These are phyloP conservation scores for Amanita molliuscula DNA, from an alignment of 768 basidiomycete genomes.

Conservation along the genomic window DNA sequence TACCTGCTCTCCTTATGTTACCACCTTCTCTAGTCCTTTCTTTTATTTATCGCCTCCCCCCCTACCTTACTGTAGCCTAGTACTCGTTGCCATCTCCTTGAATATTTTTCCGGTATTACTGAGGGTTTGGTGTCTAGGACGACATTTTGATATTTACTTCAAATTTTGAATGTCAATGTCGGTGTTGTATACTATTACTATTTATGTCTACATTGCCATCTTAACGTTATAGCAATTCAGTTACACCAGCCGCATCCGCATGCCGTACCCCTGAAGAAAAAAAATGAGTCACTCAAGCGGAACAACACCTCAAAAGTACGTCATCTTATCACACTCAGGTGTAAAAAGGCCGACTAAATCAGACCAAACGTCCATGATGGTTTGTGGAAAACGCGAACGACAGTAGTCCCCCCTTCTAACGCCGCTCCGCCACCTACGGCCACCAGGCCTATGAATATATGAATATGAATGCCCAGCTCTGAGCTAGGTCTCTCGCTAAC, in stretches of 20 bases:
- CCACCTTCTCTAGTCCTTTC: not conserved
- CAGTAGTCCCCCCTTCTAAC: too few relatives aligned
- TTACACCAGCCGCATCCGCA: not conserved
- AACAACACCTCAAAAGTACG: too few relatives aligned
- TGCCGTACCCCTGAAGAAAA: not conserved
- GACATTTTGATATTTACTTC: not conserved
- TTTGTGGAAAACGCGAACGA: too few relatives aligned
- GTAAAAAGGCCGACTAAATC: too few relatives aligned
- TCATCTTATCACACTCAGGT: too few relatives aligned
- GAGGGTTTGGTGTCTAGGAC: not conserved
- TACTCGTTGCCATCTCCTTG: not conserved
- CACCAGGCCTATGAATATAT: too few relatives aligned
- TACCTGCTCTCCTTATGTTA: not conserved
- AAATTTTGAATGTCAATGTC: not conserved
- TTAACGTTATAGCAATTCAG: not conserved
- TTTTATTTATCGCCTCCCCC: not conserved
- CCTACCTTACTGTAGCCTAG: slow-evolving; percentile 1
- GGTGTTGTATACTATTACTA: not conserved
- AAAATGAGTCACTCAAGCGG: too few relatives aligned
- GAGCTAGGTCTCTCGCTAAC: too few relatives aligned
- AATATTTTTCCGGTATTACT: not conserved
- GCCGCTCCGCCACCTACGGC: too few relatives aligned
- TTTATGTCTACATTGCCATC: not conserved
- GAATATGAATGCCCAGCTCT: too few relatives aligned
- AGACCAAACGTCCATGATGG: too few relatives aligned